These are phyloP conservation scores for Microsporum ferrugineum DNA, from an alignment of 2,329 filamentous ascomycete species.

Conservation along the genomic window DNA sequence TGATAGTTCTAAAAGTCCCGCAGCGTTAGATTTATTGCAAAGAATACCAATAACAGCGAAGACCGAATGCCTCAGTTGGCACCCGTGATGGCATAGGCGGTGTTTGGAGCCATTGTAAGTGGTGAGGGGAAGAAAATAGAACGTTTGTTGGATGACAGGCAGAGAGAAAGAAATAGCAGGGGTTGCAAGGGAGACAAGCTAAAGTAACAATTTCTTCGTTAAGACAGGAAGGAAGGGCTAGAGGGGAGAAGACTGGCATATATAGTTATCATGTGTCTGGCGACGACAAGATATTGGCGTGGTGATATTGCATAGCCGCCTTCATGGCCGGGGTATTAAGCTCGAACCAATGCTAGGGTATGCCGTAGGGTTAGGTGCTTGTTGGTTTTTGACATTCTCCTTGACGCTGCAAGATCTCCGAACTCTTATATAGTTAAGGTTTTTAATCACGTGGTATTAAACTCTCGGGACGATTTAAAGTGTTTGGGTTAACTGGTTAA, in stretches of 20 bases:
- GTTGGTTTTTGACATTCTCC: neutral
- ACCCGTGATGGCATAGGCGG: slow-evolving; percentile 23
- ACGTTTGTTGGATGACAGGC: too few species aligned
- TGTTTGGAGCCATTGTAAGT: slow-evolving; percentile 11
- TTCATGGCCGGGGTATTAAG: neutral
- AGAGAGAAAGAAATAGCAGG: neutral
- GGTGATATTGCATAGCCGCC: neutral
- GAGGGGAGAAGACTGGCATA: neutral
- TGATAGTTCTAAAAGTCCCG: slow-evolving; percentile 7
- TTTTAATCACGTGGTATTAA: neutral
- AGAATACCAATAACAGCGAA: slow-evolving; percentile 19
- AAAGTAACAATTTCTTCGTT: neutral
- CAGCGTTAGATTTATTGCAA: slow-evolving; percentile 11
- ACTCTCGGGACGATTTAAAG: neutral
- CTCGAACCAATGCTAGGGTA: neutral
- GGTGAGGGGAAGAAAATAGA: neutral
- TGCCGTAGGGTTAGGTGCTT: neutral
- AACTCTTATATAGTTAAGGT: too few species aligned
- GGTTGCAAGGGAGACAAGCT: neutral
- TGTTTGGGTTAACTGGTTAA: neutral
- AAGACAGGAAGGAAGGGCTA: neutral
- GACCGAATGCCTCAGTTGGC: slow-evolving; percentile 22
- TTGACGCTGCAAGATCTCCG: too few species aligned
- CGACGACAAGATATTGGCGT: neutral
- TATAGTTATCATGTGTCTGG: neutral